Percentiles rank a stretch among this genome's conserved stretches.
phyloP scores from a whole-genome alignment of 768 basidiomycete species.

The Mycena galericulata region DNA sequence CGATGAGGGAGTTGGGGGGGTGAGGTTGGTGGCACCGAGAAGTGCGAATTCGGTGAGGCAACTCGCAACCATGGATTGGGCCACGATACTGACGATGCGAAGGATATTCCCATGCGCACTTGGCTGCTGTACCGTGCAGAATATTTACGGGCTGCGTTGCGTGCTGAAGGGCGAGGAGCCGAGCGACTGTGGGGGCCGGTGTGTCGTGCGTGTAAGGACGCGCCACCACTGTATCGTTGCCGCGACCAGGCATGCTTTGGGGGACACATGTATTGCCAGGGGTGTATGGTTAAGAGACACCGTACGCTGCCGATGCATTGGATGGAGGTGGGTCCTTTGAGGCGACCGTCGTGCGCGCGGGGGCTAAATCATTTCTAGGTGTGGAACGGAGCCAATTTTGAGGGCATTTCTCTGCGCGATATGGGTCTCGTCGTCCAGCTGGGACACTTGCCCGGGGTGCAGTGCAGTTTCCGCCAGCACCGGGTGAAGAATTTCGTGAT shows the following conservation, averaged over 20 bases:
- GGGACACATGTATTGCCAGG: neutral
- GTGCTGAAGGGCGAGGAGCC: too few relatives aligned
- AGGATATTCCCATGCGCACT: too few relatives aligned
- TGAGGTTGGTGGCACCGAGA: too few relatives aligned
- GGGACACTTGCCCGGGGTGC: neutral
- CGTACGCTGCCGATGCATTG: neutral
- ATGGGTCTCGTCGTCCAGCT: neutral
- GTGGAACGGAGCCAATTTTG: neutral
- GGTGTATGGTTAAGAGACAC: neutral
- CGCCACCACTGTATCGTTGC: neutral
- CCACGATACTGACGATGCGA: too few relatives aligned
- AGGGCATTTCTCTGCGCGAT: neutral
- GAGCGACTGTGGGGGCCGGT: too few relatives aligned
- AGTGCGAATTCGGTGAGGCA: too few relatives aligned
- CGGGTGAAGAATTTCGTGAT: constrained; percentile 33
- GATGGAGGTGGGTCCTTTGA: neutral
- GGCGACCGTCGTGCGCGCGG: too few relatives aligned
- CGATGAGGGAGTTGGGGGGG: too few relatives aligned
- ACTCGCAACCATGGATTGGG: too few relatives aligned
- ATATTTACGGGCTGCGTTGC: too few relatives aligned
- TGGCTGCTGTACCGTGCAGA: too few relatives aligned
- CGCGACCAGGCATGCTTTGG: neutral
- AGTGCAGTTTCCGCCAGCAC: neutral
- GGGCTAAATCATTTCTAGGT: neutral
- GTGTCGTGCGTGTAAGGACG: too few relatives aligned